These are phyloP conservation scores for Sphaerulina vaccinii DNA, from an alignment of 2,329 filamentous ascomycete species.

Conservation along the genomic window DNA sequence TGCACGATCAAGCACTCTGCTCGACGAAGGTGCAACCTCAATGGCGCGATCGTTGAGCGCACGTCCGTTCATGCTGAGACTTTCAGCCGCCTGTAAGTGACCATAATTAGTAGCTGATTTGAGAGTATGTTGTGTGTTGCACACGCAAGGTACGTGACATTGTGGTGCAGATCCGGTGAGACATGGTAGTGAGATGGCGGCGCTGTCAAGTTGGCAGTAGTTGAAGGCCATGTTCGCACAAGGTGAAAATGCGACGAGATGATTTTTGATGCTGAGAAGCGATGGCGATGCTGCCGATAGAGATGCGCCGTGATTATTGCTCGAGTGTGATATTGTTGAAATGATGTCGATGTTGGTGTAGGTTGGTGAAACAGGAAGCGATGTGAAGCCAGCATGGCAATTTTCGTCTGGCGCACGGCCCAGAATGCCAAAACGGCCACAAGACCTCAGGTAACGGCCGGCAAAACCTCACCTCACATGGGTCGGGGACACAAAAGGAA, in stretches of 20 bases:
- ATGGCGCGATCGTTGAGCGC: constrained; percentile 98
- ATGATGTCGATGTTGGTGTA: constrained; percentile 6
- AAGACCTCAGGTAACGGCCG: not conserved
- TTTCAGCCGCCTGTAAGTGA: constrained; percentile 76
- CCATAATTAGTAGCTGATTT: constrained; percentile 16
- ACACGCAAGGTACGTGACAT: constrained; percentile 18
- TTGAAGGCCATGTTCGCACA: constrained; percentile 9
- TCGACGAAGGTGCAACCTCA: constrained; percentile 96
- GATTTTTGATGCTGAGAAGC: not conserved
- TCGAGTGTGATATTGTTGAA: not conserved
- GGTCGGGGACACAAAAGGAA: constrained; percentile 4
- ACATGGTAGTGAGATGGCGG: constrained; percentile 13
- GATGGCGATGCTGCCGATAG: not conserved
- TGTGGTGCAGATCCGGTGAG: constrained; percentile 16
- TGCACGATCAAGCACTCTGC: constrained; percentile 89
- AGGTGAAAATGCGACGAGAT: constrained; percentile 1
- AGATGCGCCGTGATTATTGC: not conserved
- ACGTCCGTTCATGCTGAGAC: constrained; percentile 97
- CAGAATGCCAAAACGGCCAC: constrained; percentile 7
- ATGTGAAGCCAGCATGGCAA: constrained; percentile 8
- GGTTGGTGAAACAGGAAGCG: constrained; percentile 1
- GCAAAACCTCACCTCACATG: constrained; percentile 6
- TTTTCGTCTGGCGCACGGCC: constrained; percentile 13
- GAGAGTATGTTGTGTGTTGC: constrained; percentile 7
- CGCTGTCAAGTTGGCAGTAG: constrained; percentile 9